Base-by-base conservation (phyloP, 73 alveolate genomes). In the Paramecium pentaurelia region DNA sequence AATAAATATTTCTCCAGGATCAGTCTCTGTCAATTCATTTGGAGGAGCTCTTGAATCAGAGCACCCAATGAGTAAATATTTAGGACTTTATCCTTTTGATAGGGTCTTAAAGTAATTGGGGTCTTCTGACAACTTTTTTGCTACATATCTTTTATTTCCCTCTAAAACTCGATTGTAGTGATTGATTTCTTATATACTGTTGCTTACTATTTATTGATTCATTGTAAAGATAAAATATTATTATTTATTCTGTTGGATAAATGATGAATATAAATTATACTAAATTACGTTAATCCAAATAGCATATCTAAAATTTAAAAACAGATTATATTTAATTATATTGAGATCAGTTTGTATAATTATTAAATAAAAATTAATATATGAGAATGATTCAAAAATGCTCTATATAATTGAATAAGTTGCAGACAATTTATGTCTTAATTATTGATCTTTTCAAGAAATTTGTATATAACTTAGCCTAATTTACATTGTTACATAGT, bases 21-120 rank as follows among this genome's bases (percentile, higher is more conserved):
- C 94, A 12, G 88, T 47, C 34, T 83, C 92, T 18, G 94, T 89
- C 40, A 89, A 45, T 27, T 77, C 70, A 71, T 89, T 83, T 2
- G 94, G 92, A 14, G 94, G 94, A 38, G 88, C 94, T 89, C 94
- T 89, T n/a, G 92, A 71, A 89, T 89, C 94, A 16, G 94, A 89
- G 60, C 94, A 89, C 1, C 94, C 94, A 25, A 89, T 89, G 20
- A 77, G 54, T 30, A 89, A 40, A 38, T 71, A 89, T 71, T 89
- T 73, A 2, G 94, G 94, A 9, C 71, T 28, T 20, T 89, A 34
- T 6, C 85, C 58, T 30, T 89, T 22, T 16, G 94, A 22, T 12
- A 89, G 49, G 8, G 68, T 89, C 40, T 27, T 58, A 71, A 89
- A 89, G 58, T 71, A 89, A 2, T 27, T 20, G 4, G 94, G 94